These are phyloP conservation scores for Eimeria acervulina DNA, from an alignment of 169 alveolate species.

Conservation along the genomic window DNA sequence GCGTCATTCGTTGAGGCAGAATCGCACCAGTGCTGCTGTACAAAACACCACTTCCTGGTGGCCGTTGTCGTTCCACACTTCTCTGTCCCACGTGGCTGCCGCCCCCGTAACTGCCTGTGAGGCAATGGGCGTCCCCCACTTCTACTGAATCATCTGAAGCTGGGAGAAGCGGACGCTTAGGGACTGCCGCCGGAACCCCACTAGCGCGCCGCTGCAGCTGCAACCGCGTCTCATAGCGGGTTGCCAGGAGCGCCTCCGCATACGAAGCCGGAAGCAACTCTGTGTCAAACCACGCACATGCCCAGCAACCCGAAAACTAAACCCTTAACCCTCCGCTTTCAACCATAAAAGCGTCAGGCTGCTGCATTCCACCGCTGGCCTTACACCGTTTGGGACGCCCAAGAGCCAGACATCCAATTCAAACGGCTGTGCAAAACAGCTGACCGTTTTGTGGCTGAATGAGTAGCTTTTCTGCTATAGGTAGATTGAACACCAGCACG, in stretches of 20 bases:
- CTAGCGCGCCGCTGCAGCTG: constrained; percentile 55
- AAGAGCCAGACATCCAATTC: background rate
- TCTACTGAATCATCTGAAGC: constrained; percentile 1
- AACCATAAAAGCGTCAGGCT: background rate
- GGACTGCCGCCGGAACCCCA: background rate
- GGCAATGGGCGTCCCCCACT: background rate
- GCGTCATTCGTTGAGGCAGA: background rate
- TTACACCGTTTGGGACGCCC: background rate
- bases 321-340: background rate
- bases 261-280: constrained; percentile 27
- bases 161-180: background rate
- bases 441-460: background rate
- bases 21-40: background rate
- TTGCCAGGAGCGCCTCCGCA: constrained; percentile 48
- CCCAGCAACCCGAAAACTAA: background rate
- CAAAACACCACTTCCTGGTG: background rate
- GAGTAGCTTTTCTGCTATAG: background rate
- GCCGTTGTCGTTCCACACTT: constrained; percentile 20
- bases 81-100: constrained; percentile 15
- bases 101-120: background rate
- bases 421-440: background rate
- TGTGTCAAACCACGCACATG: background rate
- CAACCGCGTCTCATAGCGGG: constrained; percentile 37
- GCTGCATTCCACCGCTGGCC: too few relatives aligned
- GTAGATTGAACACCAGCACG: too few relatives aligned